Percentiles rank a stretch among this genome's conserved stretches.
phyloP scores from a whole-genome alignment of 306 rosid genomes.

The Hippophae gyantsensis region DNA sequence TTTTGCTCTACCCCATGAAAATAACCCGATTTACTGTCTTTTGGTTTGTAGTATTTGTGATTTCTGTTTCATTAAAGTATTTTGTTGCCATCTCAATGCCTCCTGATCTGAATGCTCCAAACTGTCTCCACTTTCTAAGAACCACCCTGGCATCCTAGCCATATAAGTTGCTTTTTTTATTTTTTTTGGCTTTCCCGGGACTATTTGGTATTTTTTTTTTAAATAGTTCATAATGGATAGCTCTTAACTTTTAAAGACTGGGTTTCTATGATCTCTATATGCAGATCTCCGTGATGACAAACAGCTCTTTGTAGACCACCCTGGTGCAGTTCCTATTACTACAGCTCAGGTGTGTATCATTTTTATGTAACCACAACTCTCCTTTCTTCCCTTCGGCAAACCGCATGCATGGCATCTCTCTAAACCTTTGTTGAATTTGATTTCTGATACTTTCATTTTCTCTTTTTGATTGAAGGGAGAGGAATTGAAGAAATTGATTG shows the following conservation, averaged over 20 bases:
- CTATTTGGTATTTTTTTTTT: too few relatives aligned
- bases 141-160: background rate
- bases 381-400: background rate
- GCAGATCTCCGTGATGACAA: slow-evolving; percentile 78
- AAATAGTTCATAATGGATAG: background rate
- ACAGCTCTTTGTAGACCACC: slow-evolving; percentile 49
- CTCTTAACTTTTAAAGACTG: background rate
- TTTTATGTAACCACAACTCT: background rate
- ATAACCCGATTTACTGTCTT: too few relatives aligned
- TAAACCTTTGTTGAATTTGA: background rate
- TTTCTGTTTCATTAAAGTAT: too few relatives aligned
- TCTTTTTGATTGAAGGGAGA: slow-evolving; percentile 50
- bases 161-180: too few relatives aligned
- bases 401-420: too few relatives aligned
- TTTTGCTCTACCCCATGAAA: too few relatives aligned
- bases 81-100: too few relatives aligned
- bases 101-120: too few relatives aligned
- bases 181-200: too few relatives aligned
- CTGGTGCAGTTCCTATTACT: slow-evolving; percentile 61
- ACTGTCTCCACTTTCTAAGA: too few relatives aligned
- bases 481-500: slow-evolving; percentile 62
- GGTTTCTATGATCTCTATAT: slow-evolving; percentile 1
- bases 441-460: slow-evolving; percentile 1
- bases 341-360: slow-evolving; percentile 40
- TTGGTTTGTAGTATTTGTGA: too few relatives aligned